phyloP scores from a whole-genome alignment of 306 rosid genomes.

The Quercus wislizeni region DNA sequence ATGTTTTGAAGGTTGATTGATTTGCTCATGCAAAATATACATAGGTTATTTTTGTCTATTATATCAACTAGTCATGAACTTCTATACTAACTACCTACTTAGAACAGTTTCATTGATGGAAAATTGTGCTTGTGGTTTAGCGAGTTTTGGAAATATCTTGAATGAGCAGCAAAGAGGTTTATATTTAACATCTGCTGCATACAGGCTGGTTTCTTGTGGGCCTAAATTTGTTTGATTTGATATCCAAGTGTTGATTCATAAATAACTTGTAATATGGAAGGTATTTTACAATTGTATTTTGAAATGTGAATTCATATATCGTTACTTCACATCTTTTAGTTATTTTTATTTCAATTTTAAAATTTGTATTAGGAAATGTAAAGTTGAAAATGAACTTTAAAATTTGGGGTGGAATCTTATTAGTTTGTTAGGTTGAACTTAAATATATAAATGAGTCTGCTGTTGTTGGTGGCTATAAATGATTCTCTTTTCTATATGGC shows the following conservation, averaged over 20 bases:
- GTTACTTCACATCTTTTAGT: background rate
- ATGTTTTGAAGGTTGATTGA: background rate
- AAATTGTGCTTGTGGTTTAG: background rate
- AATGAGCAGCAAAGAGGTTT: background rate
- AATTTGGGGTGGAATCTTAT: background rate
- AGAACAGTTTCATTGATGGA: background rate
- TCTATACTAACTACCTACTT: background rate
- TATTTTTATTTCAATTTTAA: no score
- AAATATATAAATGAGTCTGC: background rate
- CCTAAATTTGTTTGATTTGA: background rate
- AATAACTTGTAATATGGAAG: background rate
- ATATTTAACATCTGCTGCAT: background rate
- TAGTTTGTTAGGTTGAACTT: background rate
- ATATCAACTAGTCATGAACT: background rate
- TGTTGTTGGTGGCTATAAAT: background rate
- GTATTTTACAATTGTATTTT: no score
- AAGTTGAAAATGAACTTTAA: background rate
- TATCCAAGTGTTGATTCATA: background rate
- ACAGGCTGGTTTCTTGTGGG: background rate
- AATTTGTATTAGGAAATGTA: background rate
- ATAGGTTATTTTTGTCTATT: background rate
- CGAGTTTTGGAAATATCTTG: background rate
- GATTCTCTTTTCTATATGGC: background rate
- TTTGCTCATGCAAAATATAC: background rate
- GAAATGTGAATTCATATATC: background rate